Percentiles rank a stretch among this genome's conserved stretches.
Conservation (phyloP, 2,329 filamentous ascomycete species). For the Emmonsiellopsis sp. region DNA sequence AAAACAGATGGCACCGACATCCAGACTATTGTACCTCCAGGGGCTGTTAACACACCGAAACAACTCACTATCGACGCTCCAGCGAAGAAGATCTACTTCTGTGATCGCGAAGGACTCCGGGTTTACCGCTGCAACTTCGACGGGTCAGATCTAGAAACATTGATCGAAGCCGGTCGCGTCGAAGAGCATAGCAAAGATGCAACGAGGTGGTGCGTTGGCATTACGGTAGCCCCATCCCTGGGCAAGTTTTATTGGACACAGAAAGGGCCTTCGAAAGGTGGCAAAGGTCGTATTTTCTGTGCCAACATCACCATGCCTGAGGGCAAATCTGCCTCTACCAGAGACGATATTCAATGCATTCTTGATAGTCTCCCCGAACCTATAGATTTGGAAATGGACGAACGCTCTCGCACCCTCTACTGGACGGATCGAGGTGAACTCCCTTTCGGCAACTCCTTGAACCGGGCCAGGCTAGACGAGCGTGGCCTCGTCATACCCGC, state of each 20-base stretch:
- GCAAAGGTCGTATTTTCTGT: slow-evolving; percentile 43
- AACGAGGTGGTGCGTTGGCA: slow-evolving; percentile 46
- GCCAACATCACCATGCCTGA: slow-evolving; percentile 35
- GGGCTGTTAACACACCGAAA: slow-evolving; percentile 42
- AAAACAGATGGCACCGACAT: slow-evolving; percentile 42
- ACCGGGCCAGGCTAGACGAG: slow-evolving; percentile 23
- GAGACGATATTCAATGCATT: slow-evolving; percentile 37
- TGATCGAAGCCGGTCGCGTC: slow-evolving; percentile 31
- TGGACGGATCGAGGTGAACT: slow-evolving; percentile 55
- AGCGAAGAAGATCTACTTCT: slow-evolving; percentile 29
- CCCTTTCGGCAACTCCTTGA: slow-evolving; percentile 46
- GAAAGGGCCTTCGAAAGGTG: slow-evolving; percentile 45
- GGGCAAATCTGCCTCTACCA: slow-evolving; percentile 22
- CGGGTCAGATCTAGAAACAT: slow-evolving; percentile 22
- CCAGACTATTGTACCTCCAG: slow-evolving; percentile 33
- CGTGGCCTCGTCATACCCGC: slow-evolving; percentile 17
- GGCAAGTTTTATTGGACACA: slow-evolving; percentile 52
- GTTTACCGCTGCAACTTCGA: slow-evolving; percentile 28
- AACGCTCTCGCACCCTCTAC: slow-evolving; percentile 37
- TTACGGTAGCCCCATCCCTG: slow-evolving; percentile 36
- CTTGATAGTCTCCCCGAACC: slow-evolving; percentile 43
- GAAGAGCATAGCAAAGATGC: slow-evolving; percentile 20
- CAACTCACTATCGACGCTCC: slow-evolving; percentile 25
- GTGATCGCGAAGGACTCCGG: slow-evolving; percentile 36
- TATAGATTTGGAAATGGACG: slow-evolving; percentile 49